Conservation (phyloP, 2,329 filamentous ascomycete species). For the Neocucurbitaria cava region DNA sequence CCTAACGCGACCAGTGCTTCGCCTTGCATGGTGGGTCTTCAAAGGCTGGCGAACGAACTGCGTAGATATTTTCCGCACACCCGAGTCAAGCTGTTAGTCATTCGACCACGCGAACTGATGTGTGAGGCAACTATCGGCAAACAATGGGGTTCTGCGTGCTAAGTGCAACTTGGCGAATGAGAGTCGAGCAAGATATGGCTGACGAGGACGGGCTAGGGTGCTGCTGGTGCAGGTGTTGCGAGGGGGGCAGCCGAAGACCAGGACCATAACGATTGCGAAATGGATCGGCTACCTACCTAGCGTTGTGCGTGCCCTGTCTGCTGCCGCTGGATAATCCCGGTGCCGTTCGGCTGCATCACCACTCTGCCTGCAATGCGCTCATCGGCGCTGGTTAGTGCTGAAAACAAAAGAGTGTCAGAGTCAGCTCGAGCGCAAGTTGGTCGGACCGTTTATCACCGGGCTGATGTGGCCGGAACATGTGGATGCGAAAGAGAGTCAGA, state of each 20-base stretch:
- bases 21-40: neutral
- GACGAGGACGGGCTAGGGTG: constrained; percentile 18
- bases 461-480: constrained; percentile 28
- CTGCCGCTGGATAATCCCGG: constrained; percentile 13
- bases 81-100: neutral
- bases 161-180: constrained; percentile 22
- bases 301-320: constrained; percentile 14
- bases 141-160: constrained; percentile 17
- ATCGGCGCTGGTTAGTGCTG: constrained; percentile 3
- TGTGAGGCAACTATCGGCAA: constrained; percentile 22
- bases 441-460: constrained; percentile 29
- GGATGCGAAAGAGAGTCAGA: constrained; percentile 23
- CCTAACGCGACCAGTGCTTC: neutral
- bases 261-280: constrained; percentile 19
- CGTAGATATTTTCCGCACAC: neutral
- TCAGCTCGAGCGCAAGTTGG: constrained; percentile 8
- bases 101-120: constrained; percentile 13
- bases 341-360: constrained; percentile 23
- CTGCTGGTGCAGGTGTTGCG: constrained; percentile 17
- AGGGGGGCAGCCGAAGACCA: constrained; percentile 19
- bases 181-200: constrained; percentile 21
- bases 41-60: neutral
- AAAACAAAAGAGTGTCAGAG: neutral
- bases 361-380: constrained; percentile 18
- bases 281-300: constrained; percentile 22